Conservation (phyloP, 768 basidiomycete species). For the Boletus sp. region DNA sequence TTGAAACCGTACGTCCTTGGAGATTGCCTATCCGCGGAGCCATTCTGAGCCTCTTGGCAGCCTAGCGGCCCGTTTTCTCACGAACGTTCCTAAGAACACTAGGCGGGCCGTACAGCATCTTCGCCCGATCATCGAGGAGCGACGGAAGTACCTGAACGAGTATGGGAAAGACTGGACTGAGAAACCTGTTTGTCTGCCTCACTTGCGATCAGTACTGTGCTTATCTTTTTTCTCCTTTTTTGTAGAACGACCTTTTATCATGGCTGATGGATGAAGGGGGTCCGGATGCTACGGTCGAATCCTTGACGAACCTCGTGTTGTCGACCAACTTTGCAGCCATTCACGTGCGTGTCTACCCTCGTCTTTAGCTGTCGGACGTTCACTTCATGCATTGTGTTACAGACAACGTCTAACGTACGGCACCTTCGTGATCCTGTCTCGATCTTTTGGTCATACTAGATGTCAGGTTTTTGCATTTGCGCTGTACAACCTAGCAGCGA, state of each 20-base stretch:
- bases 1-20: slow-evolving; percentile 30
- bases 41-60: background rate
- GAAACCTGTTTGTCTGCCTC: background rate
- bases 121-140: background rate
- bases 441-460: too few relatives aligned
- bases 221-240: background rate
- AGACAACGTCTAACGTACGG: too few relatives aligned
- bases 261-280: background rate
- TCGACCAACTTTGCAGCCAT: background rate
- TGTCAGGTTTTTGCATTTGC: too few relatives aligned
- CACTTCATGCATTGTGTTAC: too few relatives aligned
- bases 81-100: background rate
- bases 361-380: too few relatives aligned
- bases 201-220: background rate
- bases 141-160: background rate
- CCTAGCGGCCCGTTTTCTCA: background rate
- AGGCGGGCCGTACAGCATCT: background rate
- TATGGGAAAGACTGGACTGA: background rate
- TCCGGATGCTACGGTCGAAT: background rate
- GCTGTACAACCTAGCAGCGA: too few relatives aligned
- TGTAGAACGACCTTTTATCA: background rate
- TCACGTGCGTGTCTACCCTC: background rate
- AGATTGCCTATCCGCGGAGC: background rate
- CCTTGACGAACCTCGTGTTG: background rate
- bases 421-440: too few relatives aligned